Evolutionary conservation across 2,329 filamentous ascomycete species (phyloP).

Genomic region (Dactylellina parvicollis): DNA sequence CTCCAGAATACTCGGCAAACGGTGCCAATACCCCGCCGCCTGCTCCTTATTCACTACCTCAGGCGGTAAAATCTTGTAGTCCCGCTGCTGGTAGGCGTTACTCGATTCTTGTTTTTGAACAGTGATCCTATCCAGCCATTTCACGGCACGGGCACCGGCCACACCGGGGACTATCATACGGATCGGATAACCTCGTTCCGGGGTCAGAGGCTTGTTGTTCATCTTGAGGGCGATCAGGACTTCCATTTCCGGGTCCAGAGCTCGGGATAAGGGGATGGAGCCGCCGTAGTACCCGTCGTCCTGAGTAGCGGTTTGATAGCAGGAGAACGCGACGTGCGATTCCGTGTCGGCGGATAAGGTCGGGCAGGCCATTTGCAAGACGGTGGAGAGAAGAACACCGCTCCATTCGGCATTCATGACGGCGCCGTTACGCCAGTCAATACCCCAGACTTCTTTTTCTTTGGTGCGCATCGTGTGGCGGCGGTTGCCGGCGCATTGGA

Average conservation of each 20-base stretch:
- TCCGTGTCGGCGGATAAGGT: constrained; percentile 59
- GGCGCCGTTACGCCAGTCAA: constrained; percentile 91
- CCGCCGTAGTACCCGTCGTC: constrained; percentile 82
- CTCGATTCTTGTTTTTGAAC: constrained; percentile 72
- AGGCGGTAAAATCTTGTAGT: constrained; percentile 70
- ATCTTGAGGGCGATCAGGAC: constrained; percentile 89
- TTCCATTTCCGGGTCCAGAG: constrained; percentile 82
- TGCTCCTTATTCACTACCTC: constrained; percentile 65
- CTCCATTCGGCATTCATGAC: constrained; percentile 89
- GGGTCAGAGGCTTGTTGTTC: constrained; percentile 82
- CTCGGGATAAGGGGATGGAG: constrained; percentile 70
- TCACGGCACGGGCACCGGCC: constrained; percentile 90
- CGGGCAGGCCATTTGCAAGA: constrained; percentile 75
- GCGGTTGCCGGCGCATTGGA: constrained; percentile 91
- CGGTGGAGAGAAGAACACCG: constrained; percentile 77
- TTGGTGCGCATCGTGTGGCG: constrained; percentile 86
- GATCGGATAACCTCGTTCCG: constrained; percentile 88
- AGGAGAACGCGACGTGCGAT: constrained; percentile 68
- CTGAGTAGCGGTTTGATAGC: constrained; percentile 76
- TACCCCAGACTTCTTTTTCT: constrained; percentile 91
- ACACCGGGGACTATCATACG: constrained; percentile 86
- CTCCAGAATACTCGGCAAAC: constrained; percentile 66
- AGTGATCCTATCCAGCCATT: constrained; percentile 86
- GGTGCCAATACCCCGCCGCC: constrained; percentile 67
- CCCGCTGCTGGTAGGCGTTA: constrained; percentile 69